Conservation (phyloP, 2,329 filamentous ascomycete genomes). For the Tolypocladium amazonense region DNA sequence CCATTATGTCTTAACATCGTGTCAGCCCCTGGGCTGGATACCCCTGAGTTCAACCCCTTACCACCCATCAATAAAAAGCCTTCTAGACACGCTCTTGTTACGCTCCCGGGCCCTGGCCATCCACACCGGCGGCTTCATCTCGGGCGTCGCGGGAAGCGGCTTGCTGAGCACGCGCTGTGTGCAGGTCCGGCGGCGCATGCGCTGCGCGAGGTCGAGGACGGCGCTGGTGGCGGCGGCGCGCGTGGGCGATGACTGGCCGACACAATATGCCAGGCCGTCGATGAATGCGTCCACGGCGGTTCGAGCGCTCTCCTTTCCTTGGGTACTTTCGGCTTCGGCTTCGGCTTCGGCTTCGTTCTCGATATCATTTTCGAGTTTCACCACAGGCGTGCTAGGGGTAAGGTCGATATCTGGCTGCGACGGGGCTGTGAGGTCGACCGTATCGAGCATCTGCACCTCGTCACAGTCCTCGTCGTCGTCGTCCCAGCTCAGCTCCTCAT, state of each 20-base stretch:
- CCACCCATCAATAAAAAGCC: background rate
- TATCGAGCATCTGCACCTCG: background rate
- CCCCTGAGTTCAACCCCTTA: background rate
- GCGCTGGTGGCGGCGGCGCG: conserved; percentile 9
- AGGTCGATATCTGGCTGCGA: background rate
- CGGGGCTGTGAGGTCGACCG: background rate
- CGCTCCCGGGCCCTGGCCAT: conserved; percentile 1
- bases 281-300: conserved; percentile 7
- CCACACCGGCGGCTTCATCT: conserved; percentile 12
- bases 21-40: background rate
- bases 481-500: background rate
- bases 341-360: background rate
- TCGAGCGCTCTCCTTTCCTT: background rate
- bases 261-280: conserved; percentile 20
- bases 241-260: conserved; percentile 16
- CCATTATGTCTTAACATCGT: background rate
- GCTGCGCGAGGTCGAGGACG: conserved; percentile 14
- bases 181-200: background rate
- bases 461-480: background rate
- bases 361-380: background rate
- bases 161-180: conserved; percentile 10
- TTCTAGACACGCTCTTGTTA: conserved; percentile 13
- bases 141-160: conserved; percentile 19
- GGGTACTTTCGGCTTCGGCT: too few species aligned
- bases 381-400: background rate